Evolutionary conservation across 192 early-diverging fungal genomes (phyloP).

Genomic region (Physocladia obscura): DNA sequence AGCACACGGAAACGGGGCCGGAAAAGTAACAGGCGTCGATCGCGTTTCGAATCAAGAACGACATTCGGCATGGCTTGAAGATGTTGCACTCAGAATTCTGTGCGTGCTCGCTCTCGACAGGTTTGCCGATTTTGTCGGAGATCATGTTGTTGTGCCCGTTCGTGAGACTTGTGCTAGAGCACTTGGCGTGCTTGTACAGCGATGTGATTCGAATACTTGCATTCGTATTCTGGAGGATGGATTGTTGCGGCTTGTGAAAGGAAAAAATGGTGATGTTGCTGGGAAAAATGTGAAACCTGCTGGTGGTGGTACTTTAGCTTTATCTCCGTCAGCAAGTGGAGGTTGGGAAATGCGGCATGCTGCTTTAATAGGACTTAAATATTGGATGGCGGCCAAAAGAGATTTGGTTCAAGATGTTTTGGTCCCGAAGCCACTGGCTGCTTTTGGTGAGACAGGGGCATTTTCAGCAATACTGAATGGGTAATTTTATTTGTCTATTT

Average conservation of each 20-base stretch:
- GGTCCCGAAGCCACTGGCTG: slow-evolving; percentile 9
- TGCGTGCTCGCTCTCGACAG: slow-evolving; percentile 93
- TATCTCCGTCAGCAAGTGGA: neutral
- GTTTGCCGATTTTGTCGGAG: slow-evolving; percentile 95
- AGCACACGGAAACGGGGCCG: slow-evolving; percentile 79
- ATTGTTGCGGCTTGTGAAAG: slow-evolving; percentile 57
- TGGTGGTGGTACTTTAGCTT: neutral
- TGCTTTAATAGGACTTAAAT: slow-evolving; percentile 89
- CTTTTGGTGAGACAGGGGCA: slow-evolving; percentile 56
- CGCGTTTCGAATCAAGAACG: slow-evolving; percentile 57
- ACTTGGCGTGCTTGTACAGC: slow-evolving; percentile 66
- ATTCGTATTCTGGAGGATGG: slow-evolving; percentile 58
- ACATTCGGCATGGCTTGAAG: slow-evolving; percentile 82
- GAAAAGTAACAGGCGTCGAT: slow-evolving; percentile 60
- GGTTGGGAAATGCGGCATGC: slow-evolving; percentile 92
- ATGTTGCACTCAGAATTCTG: slow-evolving; percentile 83
- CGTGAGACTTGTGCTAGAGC: slow-evolving; percentile 89
- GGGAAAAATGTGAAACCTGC: too few relatives aligned
- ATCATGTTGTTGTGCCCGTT: slow-evolving; percentile 93
- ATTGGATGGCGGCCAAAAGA: slow-evolving; percentile 85
- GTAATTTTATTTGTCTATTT: slow-evolving; percentile 13
- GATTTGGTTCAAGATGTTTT: slow-evolving; percentile 81
- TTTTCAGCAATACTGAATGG: slow-evolving; percentile 79
- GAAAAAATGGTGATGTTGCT: neutral
- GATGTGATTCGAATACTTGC: slow-evolving; percentile 50